Conservation (phyloP, 1,284 basidiomycete species). For the Boletellus deceptivus region DNA sequence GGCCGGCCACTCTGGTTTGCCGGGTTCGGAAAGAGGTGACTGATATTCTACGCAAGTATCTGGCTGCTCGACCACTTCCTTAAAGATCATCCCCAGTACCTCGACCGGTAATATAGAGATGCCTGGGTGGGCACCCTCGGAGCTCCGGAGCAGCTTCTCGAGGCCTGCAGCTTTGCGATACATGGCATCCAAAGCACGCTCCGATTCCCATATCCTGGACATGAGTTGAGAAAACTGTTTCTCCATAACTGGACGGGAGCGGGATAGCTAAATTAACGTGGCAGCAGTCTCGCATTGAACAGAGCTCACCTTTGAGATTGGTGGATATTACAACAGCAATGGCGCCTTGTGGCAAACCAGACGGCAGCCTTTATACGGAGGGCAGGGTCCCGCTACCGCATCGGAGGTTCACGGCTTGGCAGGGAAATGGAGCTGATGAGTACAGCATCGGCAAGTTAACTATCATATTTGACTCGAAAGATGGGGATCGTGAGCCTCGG, state of each 20-base stretch:
- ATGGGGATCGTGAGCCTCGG: no score
- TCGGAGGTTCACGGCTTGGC: neutral
- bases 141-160: slow-evolving; percentile 8
- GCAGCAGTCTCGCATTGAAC: neutral
- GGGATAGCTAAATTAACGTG: neutral
- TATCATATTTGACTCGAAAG: no score
- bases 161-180: slow-evolving; percentile 16
- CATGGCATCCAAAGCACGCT: slow-evolving; percentile 20
- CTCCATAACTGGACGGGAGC: slow-evolving; percentile 7
- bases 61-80: slow-evolving; percentile 15
- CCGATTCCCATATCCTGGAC: slow-evolving; percentile 24
- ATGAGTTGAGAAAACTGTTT: slow-evolving; percentile 15
- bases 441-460: neutral
- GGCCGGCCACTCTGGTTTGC: slow-evolving; percentile 8
- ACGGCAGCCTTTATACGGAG: slow-evolving; percentile 17
- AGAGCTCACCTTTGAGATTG: slow-evolving; percentile 13
- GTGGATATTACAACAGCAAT: neutral
- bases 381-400: slow-evolving; percentile 5
- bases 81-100: slow-evolving; percentile 27
- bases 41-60: slow-evolving; percentile 1
- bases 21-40: neutral
- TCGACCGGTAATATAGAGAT: slow-evolving; percentile 25
- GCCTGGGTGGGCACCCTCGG: neutral
- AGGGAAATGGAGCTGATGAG: slow-evolving; percentile 8
- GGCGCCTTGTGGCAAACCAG: neutral